Evolutionary conservation across 352 stramenopile genomes (phyloP).

Genomic region (Pythium dissotocum): DNA sequence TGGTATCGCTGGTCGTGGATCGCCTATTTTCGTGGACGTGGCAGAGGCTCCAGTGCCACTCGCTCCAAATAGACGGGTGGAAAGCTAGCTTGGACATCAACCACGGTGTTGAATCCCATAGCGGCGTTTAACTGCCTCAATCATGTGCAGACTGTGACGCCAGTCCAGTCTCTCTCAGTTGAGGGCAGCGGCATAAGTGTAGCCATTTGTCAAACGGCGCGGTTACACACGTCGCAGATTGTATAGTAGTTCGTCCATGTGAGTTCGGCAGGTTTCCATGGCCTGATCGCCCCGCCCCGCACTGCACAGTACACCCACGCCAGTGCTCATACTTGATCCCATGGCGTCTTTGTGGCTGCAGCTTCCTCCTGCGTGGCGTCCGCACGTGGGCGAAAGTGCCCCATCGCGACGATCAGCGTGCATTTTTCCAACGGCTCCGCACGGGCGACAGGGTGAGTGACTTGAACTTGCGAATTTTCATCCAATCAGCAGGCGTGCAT

Average conservation of each 20-base stretch:
- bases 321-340: no score
- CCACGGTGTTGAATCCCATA: no score
- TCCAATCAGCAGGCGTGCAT: not conserved
- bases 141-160: no score
- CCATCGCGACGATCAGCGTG: not conserved
- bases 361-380: no score
- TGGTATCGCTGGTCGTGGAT: not conserved
- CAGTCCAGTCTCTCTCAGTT: no score
- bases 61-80: no score
- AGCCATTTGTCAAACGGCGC: not conserved
- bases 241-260: not conserved
- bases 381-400: not conserved
- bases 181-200: not conserved
- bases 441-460: slow-evolving; percentile 1
- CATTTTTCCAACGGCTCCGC: not conserved
- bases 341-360: no score
- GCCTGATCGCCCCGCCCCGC: no score
- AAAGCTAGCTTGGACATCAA: not conserved
- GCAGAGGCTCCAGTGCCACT: not conserved
- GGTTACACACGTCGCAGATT: not conserved
- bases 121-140: no score
- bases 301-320: no score
- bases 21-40: not conserved
- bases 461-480: not conserved
- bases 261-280: no score